phyloP scores from a whole-genome alignment of 2,329 filamentous ascomycete genomes.

The Graphilbum ipis-grandicollis region DNA sequence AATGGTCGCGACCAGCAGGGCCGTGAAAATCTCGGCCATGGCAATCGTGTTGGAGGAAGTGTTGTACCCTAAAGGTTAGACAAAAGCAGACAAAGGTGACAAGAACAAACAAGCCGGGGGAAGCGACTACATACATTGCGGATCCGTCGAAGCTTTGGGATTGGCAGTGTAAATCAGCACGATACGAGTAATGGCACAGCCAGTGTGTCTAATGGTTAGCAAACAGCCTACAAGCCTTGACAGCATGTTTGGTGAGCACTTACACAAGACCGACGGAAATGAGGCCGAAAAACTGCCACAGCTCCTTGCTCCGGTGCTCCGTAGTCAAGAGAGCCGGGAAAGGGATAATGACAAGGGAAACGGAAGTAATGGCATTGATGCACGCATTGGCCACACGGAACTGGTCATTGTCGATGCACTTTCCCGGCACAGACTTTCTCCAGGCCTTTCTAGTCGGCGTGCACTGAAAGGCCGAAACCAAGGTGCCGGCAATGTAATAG shows the following conservation, averaged over 20 bases:
- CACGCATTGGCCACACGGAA: constrained; percentile 1
- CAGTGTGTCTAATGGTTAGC: constrained; percentile 1
- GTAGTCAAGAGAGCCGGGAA: background rate
- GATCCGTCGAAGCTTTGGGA: background rate
- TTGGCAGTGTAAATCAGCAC: background rate
- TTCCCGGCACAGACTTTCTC: background rate
- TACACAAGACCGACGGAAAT: background rate
- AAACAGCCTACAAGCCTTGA: background rate
- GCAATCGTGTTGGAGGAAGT: background rate
- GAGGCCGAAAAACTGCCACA: constrained; percentile 1
- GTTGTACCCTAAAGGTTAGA: background rate
- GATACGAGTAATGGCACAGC: background rate
- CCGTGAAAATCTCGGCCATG: constrained; percentile 1
- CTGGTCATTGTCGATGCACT: constrained; percentile 1
- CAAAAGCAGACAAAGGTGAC: background rate
- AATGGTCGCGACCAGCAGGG: background rate
- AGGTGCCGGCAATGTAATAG: constrained; percentile 1
- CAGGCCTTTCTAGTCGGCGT: background rate
- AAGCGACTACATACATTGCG: background rate
- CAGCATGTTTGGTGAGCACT: background rate
- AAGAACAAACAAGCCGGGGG: background rate
- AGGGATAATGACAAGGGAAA: background rate
- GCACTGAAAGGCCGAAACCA: constrained; percentile 1
- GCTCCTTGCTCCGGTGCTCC: constrained; percentile 1
- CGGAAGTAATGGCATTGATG: constrained; percentile 1